Conservation (phyloP, 768 basidiomycete species). For the Lyophyllum shimeji region DNA sequence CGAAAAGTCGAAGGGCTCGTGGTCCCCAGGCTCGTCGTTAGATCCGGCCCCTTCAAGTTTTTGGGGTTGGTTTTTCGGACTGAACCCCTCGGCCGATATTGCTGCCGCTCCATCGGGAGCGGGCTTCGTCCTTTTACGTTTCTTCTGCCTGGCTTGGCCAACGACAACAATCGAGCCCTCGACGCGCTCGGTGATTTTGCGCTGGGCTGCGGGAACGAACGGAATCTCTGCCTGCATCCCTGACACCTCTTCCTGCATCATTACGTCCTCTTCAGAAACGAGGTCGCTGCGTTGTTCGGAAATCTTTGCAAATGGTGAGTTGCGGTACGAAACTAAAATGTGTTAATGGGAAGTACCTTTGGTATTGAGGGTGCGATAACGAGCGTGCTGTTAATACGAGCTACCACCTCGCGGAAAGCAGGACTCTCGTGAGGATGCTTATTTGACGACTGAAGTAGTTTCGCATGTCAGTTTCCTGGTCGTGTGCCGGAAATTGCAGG, state of each 20-base stretch:
- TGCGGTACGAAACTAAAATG: background rate
- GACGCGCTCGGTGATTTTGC: slow-evolving; percentile 34
- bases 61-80: slow-evolving; percentile 14
- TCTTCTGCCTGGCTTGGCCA: slow-evolving; percentile 62
- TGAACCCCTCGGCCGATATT: slow-evolving; percentile 17
- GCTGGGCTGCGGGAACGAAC: slow-evolving; percentile 69
- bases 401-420: slow-evolving; percentile 53
- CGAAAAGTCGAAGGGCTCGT: slow-evolving; percentile 68
- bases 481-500: background rate
- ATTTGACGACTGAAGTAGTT: slow-evolving; percentile 2
- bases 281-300: slow-evolving; percentile 2
- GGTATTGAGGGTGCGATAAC: slow-evolving; percentile 57
- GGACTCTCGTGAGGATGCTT: slow-evolving; percentile 11
- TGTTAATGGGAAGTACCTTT: slow-evolving; percentile 28
- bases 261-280: slow-evolving; percentile 13
- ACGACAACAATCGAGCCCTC: slow-evolving; percentile 75
- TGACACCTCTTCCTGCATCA: slow-evolving; percentile 23
- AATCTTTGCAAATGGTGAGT: background rate
- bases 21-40: slow-evolving; percentile 20
- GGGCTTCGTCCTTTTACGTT: slow-evolving; percentile 55
- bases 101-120: slow-evolving; percentile 12
- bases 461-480: background rate
- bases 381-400: slow-evolving; percentile 67
- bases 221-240: slow-evolving; percentile 69
- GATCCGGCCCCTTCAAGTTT: slow-evolving; percentile 19